phyloP scores from a whole-genome alignment of 495 filamentous ascomycete genomes.

The Aspergillus hancockii region DNA sequence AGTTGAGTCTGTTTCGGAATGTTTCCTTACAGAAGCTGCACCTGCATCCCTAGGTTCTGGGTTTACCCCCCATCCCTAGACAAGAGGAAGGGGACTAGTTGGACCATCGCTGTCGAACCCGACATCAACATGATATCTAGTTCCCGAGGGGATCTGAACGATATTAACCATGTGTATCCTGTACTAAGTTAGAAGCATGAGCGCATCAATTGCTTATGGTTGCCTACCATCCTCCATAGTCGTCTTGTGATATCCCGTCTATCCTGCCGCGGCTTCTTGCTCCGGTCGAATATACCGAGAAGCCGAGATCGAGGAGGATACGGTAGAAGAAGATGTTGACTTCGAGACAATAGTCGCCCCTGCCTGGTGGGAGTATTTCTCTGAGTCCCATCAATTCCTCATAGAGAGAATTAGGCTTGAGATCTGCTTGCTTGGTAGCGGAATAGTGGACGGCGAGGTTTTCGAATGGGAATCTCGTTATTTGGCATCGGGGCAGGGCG shows the following conservation, averaged over 20 bases:
- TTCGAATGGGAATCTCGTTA: slow-evolving; percentile 69
- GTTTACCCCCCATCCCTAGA: slow-evolving; percentile 35
- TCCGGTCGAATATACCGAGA: slow-evolving; percentile 52
- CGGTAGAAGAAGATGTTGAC: slow-evolving; percentile 66
- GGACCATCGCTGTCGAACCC: slow-evolving; percentile 69
- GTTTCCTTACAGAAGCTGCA: slow-evolving; percentile 47
- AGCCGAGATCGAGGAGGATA: slow-evolving; percentile 65
- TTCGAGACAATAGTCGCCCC: slow-evolving; percentile 84
- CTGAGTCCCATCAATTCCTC: slow-evolving; percentile 58
- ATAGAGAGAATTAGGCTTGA: slow-evolving; percentile 61
- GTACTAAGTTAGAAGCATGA: not conserved
- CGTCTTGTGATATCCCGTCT: slow-evolving; percentile 32
- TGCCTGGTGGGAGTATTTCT: slow-evolving; percentile 33
- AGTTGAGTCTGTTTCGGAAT: slow-evolving; percentile 45
- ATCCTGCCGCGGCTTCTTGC: slow-evolving; percentile 39
- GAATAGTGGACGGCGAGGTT: slow-evolving; percentile 63
- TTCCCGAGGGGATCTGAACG: slow-evolving; percentile 49
- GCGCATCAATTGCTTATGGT: no score
- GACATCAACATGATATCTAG: slow-evolving; percentile 65
- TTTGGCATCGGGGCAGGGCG: slow-evolving; percentile 41
- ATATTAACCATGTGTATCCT: slow-evolving; percentile 75
- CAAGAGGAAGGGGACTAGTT: slow-evolving; percentile 54
- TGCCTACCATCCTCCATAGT: slow-evolving; percentile 47
- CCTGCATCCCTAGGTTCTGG: slow-evolving; percentile 49
- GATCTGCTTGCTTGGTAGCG: slow-evolving; percentile 46